These are phyloP conservation scores for Citrus reticulata DNA, from an alignment of 345 rosid species.

Conservation along the genomic window DNA sequence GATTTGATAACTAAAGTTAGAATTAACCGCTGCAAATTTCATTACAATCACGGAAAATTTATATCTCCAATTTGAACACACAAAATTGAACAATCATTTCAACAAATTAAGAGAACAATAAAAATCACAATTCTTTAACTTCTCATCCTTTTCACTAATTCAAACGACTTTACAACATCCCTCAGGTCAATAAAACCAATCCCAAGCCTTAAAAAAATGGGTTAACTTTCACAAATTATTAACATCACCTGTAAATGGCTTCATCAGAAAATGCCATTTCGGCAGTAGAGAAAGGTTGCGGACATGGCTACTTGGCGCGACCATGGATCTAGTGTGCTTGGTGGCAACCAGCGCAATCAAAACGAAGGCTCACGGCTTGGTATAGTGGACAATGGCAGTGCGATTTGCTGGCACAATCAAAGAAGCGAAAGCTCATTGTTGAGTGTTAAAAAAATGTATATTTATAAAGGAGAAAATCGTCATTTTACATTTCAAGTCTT, in stretches of 20 bases:
- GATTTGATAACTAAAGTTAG: neutral
- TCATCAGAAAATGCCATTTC: slow-evolving; percentile 52
- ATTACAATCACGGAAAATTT: neutral
- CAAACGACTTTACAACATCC: slow-evolving; percentile 54
- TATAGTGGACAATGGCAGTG: too few species aligned
- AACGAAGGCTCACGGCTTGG: too few species aligned
- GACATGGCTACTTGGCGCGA: too few species aligned
- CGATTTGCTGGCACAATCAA: too few species aligned
- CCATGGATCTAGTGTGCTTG: too few species aligned
- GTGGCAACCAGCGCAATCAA: too few species aligned
- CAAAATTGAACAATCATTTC: neutral
- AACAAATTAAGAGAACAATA: neutral
- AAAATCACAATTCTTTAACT: neutral
- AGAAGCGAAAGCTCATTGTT: too few species aligned
- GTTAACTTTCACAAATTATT: slow-evolving; percentile 45
- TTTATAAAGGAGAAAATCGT: too few species aligned
- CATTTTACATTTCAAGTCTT: too few species aligned
- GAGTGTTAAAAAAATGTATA: too few species aligned
- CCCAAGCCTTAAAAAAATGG: slow-evolving; percentile 49
- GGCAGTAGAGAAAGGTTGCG: too few species aligned
- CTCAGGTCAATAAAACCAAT: slow-evolving; percentile 57
- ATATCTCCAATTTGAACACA: too few species aligned
- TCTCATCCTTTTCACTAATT: neutral
- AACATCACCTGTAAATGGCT: slow-evolving; percentile 54
- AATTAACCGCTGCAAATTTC: neutral